A percentile compares a stretch with the other conserved stretches of the same genome.
phyloP scores from a whole-genome alignment of 495 filamentous ascomycete genomes.

The Penicillium coffeae region DNA sequence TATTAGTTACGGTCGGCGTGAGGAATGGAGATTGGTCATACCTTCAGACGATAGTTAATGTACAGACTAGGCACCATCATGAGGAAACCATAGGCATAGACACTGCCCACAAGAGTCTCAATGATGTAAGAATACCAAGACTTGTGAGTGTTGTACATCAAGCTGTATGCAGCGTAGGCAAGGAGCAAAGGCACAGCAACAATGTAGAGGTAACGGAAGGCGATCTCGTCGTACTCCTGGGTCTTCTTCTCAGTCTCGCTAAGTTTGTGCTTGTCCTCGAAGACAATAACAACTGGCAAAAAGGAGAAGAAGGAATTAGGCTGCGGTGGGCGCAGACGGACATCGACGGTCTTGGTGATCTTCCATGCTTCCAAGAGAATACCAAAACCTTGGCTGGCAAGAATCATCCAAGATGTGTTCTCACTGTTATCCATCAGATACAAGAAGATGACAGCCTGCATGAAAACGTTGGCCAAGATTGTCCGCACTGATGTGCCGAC shows the following conservation, averaged over 20 bases:
- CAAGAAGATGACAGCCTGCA: slow-evolving; percentile 94
- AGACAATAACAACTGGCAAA: slow-evolving; percentile 77
- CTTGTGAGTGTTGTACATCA: slow-evolving; percentile 94
- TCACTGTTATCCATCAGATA: slow-evolving; percentile 98
- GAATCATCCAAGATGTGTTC: slow-evolving; percentile 98
- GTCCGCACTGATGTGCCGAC: slow-evolving; percentile 93
- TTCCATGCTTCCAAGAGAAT: slow-evolving; percentile 98
- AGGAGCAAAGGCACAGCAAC: slow-evolving; percentile 81
- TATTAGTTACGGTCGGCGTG: slow-evolving; percentile 13
- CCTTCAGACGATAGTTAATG: slow-evolving; percentile 96
- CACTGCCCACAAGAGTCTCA: slow-evolving; percentile 87
- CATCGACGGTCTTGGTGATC: slow-evolving; percentile 93
- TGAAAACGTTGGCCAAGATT: slow-evolving; percentile 95
- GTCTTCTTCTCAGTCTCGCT: slow-evolving; percentile 95
- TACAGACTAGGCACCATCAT: slow-evolving; percentile 99
- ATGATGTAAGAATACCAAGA: slow-evolving; percentile 95
- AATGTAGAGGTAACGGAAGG: slow-evolving; percentile 94
- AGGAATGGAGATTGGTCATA: slow-evolving; percentile 18
- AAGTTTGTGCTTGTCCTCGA: slow-evolving; percentile 96
- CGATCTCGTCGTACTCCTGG: slow-evolving; percentile 95
- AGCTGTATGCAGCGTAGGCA: slow-evolving; percentile 85
- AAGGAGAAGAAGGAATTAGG: slow-evolving; percentile 62
- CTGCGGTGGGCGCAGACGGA: slow-evolving; percentile 68
- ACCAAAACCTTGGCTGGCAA: slow-evolving; percentile 86
- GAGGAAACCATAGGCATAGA: slow-evolving; percentile 96